Conservation (phyloP, 768 basidiomycete species). For the Macrocybe gigantea region DNA sequence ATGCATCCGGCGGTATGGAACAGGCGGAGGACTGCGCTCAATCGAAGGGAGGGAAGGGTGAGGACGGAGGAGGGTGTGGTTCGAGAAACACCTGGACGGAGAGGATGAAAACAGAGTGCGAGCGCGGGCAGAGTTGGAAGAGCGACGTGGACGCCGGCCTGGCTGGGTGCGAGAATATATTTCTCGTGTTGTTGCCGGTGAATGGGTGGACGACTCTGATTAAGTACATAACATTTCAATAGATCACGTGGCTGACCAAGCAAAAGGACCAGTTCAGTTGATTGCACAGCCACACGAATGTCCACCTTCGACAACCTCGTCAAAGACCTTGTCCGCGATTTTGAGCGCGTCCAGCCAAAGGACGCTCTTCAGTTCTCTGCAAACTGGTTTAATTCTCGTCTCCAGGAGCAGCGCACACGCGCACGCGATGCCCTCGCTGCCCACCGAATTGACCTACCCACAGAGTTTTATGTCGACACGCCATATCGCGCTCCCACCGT, state of each 20-base stretch:
- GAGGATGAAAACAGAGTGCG: constrained; percentile 24
- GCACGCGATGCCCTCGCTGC: constrained; percentile 60
- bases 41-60: constrained; percentile 58
- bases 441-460: constrained; percentile 47
- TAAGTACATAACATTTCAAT: constrained; percentile 17
- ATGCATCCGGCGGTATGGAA: constrained; percentile 75
- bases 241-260: constrained; percentile 1
- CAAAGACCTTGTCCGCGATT: constrained; percentile 81
- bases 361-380: constrained; percentile 92
- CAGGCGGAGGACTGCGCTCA: constrained; percentile 50
- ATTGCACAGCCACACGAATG: constrained; percentile 21
- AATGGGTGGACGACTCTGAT: constrained; percentile 66
- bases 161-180: constrained; percentile 62
- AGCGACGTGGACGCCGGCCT: constrained; percentile 46
- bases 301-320: constrained; percentile 83
- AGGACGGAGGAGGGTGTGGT: constrained; percentile 54
- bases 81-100: constrained; percentile 23
- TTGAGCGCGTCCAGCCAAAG: constrained; percentile 77
- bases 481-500: constrained; percentile 29
- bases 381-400: constrained; percentile 88
- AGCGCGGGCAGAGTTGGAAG: constrained; percentile 38
- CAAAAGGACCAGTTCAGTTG: constrained; percentile 12
- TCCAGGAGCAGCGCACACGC: constrained; percentile 79
- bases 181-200: constrained; percentile 54
- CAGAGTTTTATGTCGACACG: constrained; percentile 54